These are phyloP conservation scores for Lyophyllum atratum DNA, from an alignment of 768 basidiomycete species.

Conservation along the genomic window DNA sequence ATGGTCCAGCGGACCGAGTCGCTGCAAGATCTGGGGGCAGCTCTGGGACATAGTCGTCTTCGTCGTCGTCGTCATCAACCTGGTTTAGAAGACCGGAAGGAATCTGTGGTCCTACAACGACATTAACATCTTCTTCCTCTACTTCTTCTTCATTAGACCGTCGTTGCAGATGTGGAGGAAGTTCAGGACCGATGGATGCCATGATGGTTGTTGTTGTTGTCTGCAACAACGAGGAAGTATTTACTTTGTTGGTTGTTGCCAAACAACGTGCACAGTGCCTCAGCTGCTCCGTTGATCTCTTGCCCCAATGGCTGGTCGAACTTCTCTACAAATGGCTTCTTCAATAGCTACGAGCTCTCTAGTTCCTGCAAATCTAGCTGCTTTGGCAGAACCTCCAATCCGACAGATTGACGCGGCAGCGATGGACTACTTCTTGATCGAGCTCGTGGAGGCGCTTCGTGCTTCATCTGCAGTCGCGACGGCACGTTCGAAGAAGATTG, in stretches of 20 bases:
- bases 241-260: conserved; percentile 7
- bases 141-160: conserved; percentile 23
- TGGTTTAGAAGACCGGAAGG: conserved; percentile 28
- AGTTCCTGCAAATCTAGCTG: conserved; percentile 37
- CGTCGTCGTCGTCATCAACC: conserved; percentile 36
- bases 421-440: conserved; percentile 88
- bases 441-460: conserved; percentile 73
- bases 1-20: conserved; percentile 31
- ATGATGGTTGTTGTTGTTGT: conserved; percentile 29
- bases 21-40: conserved; percentile 73
- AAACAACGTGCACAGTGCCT: conserved; percentile 15
- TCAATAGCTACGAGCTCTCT: conserved; percentile 24
- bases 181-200: conserved; percentile 57
- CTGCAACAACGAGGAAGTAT: neutral
- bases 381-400: conserved; percentile 64
- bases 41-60: conserved; percentile 72
- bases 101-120: conserved; percentile 25
- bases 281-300: neutral
- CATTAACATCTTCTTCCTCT: conserved; percentile 20
- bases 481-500: conserved; percentile 64
- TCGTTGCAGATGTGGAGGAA: conserved; percentile 50
- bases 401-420: conserved; percentile 65
- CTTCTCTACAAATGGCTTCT: conserved; percentile 30
- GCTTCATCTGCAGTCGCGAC: conserved; percentile 75
- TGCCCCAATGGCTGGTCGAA: conserved; percentile 32